phyloP scores from a whole-genome alignment of 345 rosid genomes.

The Dipteronia dyeriana region DNA sequence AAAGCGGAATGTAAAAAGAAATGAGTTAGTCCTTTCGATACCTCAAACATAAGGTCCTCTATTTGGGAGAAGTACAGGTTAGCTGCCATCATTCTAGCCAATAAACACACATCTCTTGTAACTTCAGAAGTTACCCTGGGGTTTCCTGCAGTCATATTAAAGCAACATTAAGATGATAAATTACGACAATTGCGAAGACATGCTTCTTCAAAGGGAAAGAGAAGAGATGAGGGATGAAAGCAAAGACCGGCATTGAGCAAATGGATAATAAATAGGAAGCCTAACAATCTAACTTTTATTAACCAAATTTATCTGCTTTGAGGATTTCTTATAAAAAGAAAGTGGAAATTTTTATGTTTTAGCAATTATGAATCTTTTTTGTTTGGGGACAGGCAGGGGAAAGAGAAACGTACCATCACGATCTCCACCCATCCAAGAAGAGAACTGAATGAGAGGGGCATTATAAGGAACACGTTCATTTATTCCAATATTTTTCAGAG shows the following conservation, averaged over 20 bases:
- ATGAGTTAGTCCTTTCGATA: conserved; percentile 26
- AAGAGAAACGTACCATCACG: conserved; percentile 72
- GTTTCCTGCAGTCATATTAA: conserved; percentile 58
- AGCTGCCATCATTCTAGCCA: conserved; percentile 99
- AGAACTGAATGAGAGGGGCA: conserved; percentile 96
- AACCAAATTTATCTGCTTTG: background rate
- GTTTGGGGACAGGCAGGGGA: background rate
- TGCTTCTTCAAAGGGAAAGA: background rate
- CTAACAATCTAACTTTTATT: background rate
- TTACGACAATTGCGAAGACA: background rate
- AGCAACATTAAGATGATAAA: background rate
- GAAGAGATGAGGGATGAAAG: background rate
- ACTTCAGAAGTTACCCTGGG: conserved; percentile 99
- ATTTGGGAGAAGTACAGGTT: conserved; percentile 95
- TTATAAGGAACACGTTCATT: conserved; percentile 93
- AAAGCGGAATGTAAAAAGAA: background rate
- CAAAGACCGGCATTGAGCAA: background rate
- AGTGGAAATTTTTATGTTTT: background rate
- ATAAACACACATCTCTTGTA: conserved; percentile 93
- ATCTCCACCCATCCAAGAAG: conserved; percentile 99
- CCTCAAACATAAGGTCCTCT: conserved; percentile 99
- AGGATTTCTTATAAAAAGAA: background rate
- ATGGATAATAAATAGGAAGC: background rate
- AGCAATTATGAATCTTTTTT: background rate
- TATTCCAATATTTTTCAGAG: conserved; percentile 90